Conservation (phyloP, 148 eudicot species). For the Rhododendron ovatum region DNA sequence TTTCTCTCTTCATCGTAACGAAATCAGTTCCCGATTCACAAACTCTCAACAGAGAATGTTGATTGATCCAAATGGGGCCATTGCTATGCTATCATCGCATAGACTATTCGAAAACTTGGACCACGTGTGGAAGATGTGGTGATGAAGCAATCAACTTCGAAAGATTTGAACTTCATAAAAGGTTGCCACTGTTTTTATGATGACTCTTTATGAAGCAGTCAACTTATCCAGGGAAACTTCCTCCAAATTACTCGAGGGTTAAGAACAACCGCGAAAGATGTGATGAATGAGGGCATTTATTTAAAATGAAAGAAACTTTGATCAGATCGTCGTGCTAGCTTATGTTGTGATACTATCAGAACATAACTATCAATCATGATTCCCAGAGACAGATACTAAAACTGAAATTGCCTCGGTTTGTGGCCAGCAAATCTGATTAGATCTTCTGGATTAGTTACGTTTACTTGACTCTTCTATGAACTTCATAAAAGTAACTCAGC, state of each 20-base stretch:
- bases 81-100: neutral
- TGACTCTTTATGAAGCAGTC: neutral
- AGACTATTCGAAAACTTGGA: neutral
- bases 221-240: neutral
- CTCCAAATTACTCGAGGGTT: neutral
- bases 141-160: neutral
- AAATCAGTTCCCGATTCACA: neutral
- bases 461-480: conserved; percentile 15
- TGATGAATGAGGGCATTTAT: neutral
- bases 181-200: neutral
- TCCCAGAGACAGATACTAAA: neutral
- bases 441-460: neutral
- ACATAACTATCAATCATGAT: neutral
- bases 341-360: too few relatives aligned
- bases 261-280: neutral
- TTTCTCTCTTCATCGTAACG: neutral
- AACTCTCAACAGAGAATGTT: neutral
- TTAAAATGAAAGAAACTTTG: neutral
- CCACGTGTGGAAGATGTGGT: neutral
- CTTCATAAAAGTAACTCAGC: conserved; percentile 45
- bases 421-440: neutral
- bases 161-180: neutral
- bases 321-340: neutral
- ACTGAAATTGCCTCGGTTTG: neutral
- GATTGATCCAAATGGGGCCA: neutral